These are phyloP conservation scores for Candida maesae DNA, from an alignment of 805 yeast species.

Conservation along the genomic window DNA sequence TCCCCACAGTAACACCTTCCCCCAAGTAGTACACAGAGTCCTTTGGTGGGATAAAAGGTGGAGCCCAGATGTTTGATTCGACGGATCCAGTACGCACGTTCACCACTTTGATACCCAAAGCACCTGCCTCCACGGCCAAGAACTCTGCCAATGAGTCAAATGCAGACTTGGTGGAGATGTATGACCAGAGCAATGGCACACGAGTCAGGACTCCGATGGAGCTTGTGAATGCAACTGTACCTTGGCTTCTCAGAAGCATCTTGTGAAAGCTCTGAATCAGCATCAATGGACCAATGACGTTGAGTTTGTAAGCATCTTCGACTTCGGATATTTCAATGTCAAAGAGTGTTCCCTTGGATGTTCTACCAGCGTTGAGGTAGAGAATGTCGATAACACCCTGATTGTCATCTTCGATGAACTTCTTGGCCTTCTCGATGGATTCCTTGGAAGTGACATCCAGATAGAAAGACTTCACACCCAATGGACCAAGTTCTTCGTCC, in stretches of 20 bases:
- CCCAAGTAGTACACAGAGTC: conserved; percentile 16
- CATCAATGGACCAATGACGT: conserved; percentile 37
- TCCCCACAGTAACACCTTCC: conserved; percentile 5
- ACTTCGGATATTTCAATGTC: conserved; percentile 30
- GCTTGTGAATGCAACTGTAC: conserved; percentile 36
- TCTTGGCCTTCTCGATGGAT: conserved; percentile 27
- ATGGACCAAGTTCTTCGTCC: conserved; percentile 30
- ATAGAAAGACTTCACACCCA: conserved; percentile 30
- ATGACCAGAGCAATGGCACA: conserved; percentile 32
- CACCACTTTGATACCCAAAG: conserved; percentile 37
- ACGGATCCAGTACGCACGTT: conserved; percentile 40
- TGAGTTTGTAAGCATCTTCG: conserved; percentile 28
- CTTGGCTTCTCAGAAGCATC: conserved; percentile 31
- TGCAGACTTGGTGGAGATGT: conserved; percentile 38
- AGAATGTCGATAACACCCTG: conserved; percentile 35
- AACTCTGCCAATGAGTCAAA: conserved; percentile 34
- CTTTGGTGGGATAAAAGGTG: conserved; percentile 6
- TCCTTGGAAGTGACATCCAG: conserved; percentile 35
- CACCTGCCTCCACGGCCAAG: conserved; percentile 34
- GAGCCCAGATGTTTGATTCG: conserved; percentile 29
- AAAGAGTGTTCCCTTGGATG: conserved; percentile 27
- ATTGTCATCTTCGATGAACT: conserved; percentile 25
- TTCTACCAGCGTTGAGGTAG: conserved; percentile 40
- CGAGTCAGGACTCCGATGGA: conserved; percentile 33
- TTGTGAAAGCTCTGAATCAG: conserved; percentile 33